Evolutionary conservation across 768 basidiomycete species (phyloP).

Genomic region (Paxillus involutus): DNA sequence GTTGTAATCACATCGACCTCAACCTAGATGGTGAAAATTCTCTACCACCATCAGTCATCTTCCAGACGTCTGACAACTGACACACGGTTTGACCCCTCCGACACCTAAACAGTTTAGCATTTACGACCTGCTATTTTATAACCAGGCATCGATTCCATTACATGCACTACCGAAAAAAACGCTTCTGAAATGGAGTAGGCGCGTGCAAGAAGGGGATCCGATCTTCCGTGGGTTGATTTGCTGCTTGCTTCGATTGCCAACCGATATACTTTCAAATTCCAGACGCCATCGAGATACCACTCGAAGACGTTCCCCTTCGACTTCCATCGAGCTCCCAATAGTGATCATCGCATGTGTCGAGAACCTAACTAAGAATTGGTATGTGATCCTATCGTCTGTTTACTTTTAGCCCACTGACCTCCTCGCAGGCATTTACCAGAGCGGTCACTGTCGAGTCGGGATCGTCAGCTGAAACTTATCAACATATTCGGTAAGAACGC

Average conservation of each 20-base stretch:
- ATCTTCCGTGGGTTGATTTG: conserved; percentile 24
- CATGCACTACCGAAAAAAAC: conserved; percentile 28
- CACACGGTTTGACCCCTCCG: no score
- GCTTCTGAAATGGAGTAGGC: conserved; percentile 14
- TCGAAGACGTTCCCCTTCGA: conserved; percentile 34
- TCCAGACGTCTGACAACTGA: no score
- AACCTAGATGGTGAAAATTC: no score
- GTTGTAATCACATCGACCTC: no score
- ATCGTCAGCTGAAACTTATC: conserved; percentile 38
- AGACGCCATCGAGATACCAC: conserved; percentile 42
- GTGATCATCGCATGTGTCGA: conserved; percentile 45
- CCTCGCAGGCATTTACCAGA: conserved; percentile 44
- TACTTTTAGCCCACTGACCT: neutral
- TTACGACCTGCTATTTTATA: no score
- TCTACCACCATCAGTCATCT: no score
- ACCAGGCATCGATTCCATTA: no score
- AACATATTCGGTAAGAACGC: conserved; percentile 36
- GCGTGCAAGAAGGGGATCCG: conserved; percentile 19
- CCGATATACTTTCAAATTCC: neutral
- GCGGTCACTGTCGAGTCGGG: conserved; percentile 37
- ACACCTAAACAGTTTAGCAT: no score
- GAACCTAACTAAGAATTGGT: conserved; percentile 47
- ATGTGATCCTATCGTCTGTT: conserved; percentile 3
- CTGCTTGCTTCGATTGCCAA: neutral
- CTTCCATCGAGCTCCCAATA: conserved; percentile 34